Conservation (phyloP, 192 early-diverging fungal genomes). For the Rhizophagus sp. region DNA sequence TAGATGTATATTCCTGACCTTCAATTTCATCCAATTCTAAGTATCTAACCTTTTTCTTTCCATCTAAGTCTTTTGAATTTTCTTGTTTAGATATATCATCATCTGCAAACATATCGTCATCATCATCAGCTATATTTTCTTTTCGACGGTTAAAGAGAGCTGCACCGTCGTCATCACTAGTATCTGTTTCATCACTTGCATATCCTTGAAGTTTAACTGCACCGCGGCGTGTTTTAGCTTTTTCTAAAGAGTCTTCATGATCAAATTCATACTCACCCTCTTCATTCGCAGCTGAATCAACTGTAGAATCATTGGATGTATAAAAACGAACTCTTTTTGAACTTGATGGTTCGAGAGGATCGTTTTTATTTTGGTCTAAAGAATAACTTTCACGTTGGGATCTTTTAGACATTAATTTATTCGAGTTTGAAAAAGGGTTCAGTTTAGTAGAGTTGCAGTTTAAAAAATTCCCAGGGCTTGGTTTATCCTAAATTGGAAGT, state of each 20-base stretch:
- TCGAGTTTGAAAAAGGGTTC: too few species aligned
- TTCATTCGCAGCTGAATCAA: constrained; percentile 9
- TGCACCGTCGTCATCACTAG: constrained; percentile 42
- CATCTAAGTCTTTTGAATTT: neutral
- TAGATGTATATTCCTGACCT: constrained; percentile 55
- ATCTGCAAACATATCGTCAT: constrained; percentile 66
- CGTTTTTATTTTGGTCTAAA: neutral
- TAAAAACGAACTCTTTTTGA: constrained; percentile 40
- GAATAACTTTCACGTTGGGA: neutral
- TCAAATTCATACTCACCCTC: constrained; percentile 43
- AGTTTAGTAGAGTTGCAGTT: too few species aligned
- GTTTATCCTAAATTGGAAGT: too few species aligned
- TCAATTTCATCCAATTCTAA: constrained; percentile 45
- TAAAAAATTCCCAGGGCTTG: too few species aligned
- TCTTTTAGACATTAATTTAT: neutral
- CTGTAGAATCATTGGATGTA: constrained; percentile 9
- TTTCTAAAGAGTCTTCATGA: constrained; percentile 52
- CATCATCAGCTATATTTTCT: constrained; percentile 35
- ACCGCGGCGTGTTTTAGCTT: constrained; percentile 48
- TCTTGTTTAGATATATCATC: constrained; percentile 27
- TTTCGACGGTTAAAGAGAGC: constrained; percentile 40
- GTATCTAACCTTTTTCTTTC: constrained; percentile 33
- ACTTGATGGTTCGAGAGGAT: neutral
- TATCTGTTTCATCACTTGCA: constrained; percentile 37
- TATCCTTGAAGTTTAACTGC: constrained; percentile 52